Evolutionary conservation across 352 stramenopile species (phyloP).

Genomic region (Pythium guiyangense): DNA sequence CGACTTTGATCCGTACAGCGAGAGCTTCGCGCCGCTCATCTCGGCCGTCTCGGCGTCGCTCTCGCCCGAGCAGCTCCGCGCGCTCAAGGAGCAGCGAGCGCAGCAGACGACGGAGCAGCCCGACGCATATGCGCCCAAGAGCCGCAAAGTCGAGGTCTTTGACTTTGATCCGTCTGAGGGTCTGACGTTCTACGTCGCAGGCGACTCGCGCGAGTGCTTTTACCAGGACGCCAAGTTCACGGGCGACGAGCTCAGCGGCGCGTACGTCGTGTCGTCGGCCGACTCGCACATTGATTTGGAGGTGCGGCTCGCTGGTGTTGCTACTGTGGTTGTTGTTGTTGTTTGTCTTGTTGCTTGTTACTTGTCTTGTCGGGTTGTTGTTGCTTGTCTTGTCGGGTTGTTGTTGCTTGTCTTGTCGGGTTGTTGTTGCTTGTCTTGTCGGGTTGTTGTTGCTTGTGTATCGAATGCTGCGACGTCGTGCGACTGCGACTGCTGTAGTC

Average conservation of each 20-base stretch:
- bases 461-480: too few relatives aligned
- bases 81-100: constrained; percentile 4
- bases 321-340: too few relatives aligned
- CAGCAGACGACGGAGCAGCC: too few relatives aligned
- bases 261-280: constrained; percentile 69
- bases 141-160: constrained; percentile 51
- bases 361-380: too few relatives aligned
- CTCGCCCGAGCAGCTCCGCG: neutral
- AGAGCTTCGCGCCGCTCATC: constrained; percentile 14
- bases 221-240: constrained; percentile 71
- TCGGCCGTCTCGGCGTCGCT: constrained; percentile 9
- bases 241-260: constrained; percentile 53
- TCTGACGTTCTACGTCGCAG: constrained; percentile 66
- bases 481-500: too few relatives aligned
- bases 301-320: too few relatives aligned
- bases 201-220: constrained; percentile 45
- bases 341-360: too few relatives aligned
- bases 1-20: constrained; percentile 59
- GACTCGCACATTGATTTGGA: constrained; percentile 71
- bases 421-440: too few relatives aligned
- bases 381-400: too few relatives aligned
- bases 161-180: constrained; percentile 83
- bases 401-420: too few relatives aligned
- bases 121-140: constrained; percentile 31
- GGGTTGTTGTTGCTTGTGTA: too few relatives aligned